Percentiles rank a stretch among this genome's conserved stretches.
Conservation (phyloP, 1,139 yeast genomes). For the Blastobotrys elegans region DNA sequence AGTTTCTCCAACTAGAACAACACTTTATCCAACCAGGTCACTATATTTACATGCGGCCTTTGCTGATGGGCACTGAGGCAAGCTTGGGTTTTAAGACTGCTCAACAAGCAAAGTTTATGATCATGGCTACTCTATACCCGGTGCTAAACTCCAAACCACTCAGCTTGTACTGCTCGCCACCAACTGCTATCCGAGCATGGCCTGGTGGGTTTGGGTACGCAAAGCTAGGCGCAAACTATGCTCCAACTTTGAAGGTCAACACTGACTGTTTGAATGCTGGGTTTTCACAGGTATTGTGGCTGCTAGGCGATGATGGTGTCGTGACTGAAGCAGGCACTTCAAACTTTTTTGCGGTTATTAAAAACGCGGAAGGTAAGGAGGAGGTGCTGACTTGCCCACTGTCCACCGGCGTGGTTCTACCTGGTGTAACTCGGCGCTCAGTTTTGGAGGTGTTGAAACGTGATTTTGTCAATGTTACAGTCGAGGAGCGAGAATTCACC, state of each 20-base stretch:
- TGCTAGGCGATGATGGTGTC: conserved; percentile 38
- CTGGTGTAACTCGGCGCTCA: conserved; percentile 44
- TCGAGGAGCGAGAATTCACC: conserved; percentile 39
- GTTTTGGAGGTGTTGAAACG: conserved; percentile 36
- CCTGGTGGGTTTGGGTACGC: conserved; percentile 45
- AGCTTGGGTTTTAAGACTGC: conserved; percentile 40
- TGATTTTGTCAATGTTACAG: conserved; percentile 26
- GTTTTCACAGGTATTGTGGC: conserved; percentile 43
- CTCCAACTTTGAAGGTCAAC: conserved; percentile 41
- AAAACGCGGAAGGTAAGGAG: conserved; percentile 33
- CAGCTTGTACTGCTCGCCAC: conserved; percentile 36
- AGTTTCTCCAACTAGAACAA: conserved; percentile 37
- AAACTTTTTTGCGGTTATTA: conserved; percentile 40
- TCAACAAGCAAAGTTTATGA: conserved; percentile 37
- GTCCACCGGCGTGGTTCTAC: conserved; percentile 40
- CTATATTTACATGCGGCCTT: conserved; percentile 32
- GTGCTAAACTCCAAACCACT: conserved; percentile 33
- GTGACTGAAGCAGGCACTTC: conserved; percentile 47
- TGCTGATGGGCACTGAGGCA: conserved; percentile 33
- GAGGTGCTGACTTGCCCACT: conserved; percentile 43
- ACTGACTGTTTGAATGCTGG: conserved; percentile 38
- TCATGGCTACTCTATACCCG: conserved; percentile 38
- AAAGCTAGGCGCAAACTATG: conserved; percentile 46
- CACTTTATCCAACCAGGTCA: conserved; percentile 31
- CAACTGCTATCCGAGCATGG: conserved; percentile 42